Conservation (phyloP, 306 rosid genomes). For the Potentilla sterilis region DNA sequence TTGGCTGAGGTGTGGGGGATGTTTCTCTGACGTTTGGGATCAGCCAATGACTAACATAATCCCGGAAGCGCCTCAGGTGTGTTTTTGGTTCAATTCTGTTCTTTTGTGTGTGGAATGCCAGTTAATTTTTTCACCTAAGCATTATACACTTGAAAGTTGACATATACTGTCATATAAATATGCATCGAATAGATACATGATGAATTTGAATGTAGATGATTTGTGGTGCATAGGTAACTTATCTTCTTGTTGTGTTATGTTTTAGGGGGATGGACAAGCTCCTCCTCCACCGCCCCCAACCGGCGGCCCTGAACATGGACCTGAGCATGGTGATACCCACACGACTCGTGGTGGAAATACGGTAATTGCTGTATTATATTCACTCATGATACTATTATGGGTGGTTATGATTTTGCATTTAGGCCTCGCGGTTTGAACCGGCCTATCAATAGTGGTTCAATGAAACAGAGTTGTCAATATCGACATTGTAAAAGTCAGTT, state of each 20-base stretch:
- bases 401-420: neutral
- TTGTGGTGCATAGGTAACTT: neutral
- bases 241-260: constrained; percentile 15
- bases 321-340: constrained; percentile 41
- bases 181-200: neutral
- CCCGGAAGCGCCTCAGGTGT: constrained; percentile 62
- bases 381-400: neutral
- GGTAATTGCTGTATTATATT: constrained; percentile 42
- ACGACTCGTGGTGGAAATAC: constrained; percentile 46
- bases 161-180: neutral
- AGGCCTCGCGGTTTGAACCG: neutral
- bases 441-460: neutral
- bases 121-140: neutral
- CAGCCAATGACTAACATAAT: constrained; percentile 68
- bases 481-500: neutral
- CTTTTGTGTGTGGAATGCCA: neutral
- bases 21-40: constrained; percentile 55
- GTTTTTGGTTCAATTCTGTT: neutral
- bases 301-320: constrained; percentile 35
- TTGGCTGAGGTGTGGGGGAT: constrained; percentile 25
- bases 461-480: neutral
- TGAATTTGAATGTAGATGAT: neutral
- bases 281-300: constrained; percentile 47
- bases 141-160: neutral
- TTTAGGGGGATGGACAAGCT: constrained; percentile 57